Evolutionary conservation across 2,329 filamentous ascomycete species (phyloP).

Genomic region (Alternaria ethzedia): DNA sequence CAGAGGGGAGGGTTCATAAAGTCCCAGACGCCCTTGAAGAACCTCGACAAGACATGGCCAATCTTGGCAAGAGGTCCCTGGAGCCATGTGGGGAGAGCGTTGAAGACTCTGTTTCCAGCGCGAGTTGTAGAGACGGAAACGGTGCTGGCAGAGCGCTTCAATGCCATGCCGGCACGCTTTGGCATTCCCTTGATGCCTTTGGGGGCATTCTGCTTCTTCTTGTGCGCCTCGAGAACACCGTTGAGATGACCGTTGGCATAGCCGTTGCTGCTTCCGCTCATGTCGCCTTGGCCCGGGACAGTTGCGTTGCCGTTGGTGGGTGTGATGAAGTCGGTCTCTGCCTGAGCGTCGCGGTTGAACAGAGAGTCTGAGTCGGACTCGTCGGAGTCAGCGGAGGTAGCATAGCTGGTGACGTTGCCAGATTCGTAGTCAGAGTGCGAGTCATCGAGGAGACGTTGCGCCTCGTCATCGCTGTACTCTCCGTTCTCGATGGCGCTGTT

Average conservation of each 20-base stretch:
- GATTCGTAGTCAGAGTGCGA: conserved; percentile 57
- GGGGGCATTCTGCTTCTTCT: conserved; percentile 31
- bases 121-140: conserved; percentile 37
- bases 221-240: conserved; percentile 40
- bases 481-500: conserved; percentile 55
- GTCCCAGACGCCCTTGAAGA: conserved; percentile 76
- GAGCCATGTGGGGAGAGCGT: conserved; percentile 58
- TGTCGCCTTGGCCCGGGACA: conserved; percentile 46
- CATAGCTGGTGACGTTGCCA: conserved; percentile 53
- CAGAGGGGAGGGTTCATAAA: conserved; percentile 99
- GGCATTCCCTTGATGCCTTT: conserved; percentile 44
- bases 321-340: conserved; percentile 46
- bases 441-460: conserved; percentile 48
- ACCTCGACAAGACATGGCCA: conserved; percentile 54
- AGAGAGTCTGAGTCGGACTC: conserved; percentile 36
- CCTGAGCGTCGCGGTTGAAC: conserved; percentile 37
- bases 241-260: conserved; percentile 42
- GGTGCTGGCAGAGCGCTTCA: conserved; percentile 28
- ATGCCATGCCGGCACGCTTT: conserved; percentile 33
- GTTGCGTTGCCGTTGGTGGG: conserved; percentile 58
- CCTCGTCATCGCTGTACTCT: conserved; percentile 61
- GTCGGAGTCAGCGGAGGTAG: conserved; percentile 39
- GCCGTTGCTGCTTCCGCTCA: conserved; percentile 48
- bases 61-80: conserved; percentile 58
- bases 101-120: conserved; percentile 51